A percentile compares a stretch with the other conserved stretches of the same genome.
Conservation (phyloP, 2,329 filamentous ascomycete species). For the Aspergillus sp. region DNA sequence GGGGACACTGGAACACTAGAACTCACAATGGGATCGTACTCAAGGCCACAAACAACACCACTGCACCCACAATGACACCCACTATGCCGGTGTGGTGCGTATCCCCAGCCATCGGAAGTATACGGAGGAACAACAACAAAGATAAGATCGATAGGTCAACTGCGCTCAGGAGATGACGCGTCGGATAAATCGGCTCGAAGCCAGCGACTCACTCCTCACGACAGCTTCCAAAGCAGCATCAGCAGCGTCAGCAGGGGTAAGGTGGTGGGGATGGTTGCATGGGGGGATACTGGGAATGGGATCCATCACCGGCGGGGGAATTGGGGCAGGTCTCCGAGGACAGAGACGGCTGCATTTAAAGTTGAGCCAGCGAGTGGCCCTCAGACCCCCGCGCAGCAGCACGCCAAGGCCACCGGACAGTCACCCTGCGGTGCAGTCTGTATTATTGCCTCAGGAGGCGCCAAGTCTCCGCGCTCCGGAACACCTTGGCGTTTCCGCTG, state of each 20-base stretch:
- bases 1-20: conserved; percentile 15
- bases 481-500: conserved; percentile 24
- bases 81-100: conserved; percentile 24
- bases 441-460: conserved; percentile 9
- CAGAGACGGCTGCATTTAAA: conserved; percentile 12
- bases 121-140: conserved; percentile 15
- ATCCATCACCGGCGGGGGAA: conserved; percentile 3
- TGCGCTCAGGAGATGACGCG: conserved; percentile 8
- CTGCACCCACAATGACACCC: conserved; percentile 33
- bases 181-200: conserved; percentile 20
- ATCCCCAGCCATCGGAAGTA: neutral
- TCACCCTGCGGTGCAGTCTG: conserved; percentile 9
- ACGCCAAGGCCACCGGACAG: conserved; percentile 16
- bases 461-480: conserved; percentile 24
- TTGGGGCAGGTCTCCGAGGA: neutral
- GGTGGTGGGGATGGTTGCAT: neutral
- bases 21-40: conserved; percentile 35
- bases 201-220: neutral
- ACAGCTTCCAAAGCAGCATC: neutral
- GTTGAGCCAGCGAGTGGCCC: conserved; percentile 10
- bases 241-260: neutral
- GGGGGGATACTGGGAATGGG: conserved; percentile 4
- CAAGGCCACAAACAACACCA: conserved; percentile 30
- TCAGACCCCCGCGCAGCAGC: conserved; percentile 14
- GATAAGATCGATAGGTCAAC: conserved; percentile 16